Percentiles rank a stretch among this genome's conserved stretches.
Evolutionary conservation across 1,284 basidiomycete genomes (phyloP).

Genomic region (Pseudozyma thailandica): DNA sequence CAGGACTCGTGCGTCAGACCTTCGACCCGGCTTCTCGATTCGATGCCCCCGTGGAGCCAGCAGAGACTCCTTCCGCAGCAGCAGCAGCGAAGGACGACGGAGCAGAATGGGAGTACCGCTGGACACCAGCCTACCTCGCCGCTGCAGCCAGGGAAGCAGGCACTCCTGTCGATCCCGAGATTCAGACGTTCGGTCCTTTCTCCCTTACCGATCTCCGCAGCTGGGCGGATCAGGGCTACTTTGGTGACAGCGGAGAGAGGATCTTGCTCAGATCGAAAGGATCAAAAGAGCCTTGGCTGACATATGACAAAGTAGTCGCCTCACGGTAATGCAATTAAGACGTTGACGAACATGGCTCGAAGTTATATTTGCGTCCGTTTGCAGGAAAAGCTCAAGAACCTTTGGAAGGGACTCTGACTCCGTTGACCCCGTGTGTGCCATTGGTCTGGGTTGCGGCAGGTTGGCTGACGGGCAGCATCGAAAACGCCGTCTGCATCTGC

Average conservation of each 20-base stretch:
- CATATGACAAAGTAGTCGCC: slow-evolving; percentile 15
- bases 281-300: slow-evolving; percentile 30
- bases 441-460: too few species aligned
- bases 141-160: slow-evolving; percentile 42
- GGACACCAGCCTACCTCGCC: slow-evolving; percentile 61
- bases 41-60: slow-evolving; percentile 6
- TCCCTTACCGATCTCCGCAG: slow-evolving; percentile 35
- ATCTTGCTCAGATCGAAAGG: slow-evolving; percentile 48
- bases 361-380: too few species aligned
- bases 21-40: slow-evolving; percentile 58
- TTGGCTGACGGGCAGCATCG: neutral
- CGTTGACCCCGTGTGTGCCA: too few species aligned
- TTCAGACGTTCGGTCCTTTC: slow-evolving; percentile 62
- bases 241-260: slow-evolving; percentile 55
- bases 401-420: too few species aligned
- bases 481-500: neutral
- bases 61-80: neutral
- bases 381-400: too few species aligned
- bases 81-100: neutral
- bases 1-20: slow-evolving; percentile 55
- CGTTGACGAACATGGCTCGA: too few species aligned
- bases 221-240: slow-evolving; percentile 63
- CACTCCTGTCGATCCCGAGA: slow-evolving; percentile 41
- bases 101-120: slow-evolving; percentile 58
- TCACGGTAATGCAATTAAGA: slow-evolving; percentile 4